These are phyloP conservation scores for Crithidia expoeki DNA, from an alignment of 208 protist species.

Conservation along the genomic window DNA sequence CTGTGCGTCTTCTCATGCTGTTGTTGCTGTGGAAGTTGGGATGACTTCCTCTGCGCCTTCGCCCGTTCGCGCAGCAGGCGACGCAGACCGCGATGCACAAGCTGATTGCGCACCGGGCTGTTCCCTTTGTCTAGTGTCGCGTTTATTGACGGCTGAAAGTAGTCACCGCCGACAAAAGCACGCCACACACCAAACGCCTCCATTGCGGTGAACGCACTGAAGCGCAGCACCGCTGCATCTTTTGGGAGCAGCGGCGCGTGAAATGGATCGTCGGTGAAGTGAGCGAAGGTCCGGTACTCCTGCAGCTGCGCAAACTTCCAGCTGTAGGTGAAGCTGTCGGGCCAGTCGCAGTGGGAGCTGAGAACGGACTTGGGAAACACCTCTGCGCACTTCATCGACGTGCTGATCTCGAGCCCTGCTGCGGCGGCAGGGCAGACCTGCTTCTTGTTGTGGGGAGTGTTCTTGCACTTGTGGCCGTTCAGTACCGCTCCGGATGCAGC, in stretches of 20 bases:
- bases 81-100: conserved; percentile 54
- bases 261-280: conserved; percentile 76
- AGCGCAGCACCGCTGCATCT: conserved; percentile 60
- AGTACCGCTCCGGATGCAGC: conserved; percentile 8
- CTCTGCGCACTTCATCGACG: conserved; percentile 44
- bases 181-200: conserved; percentile 81
- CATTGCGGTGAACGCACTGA: conserved; percentile 41
- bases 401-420: conserved; percentile 25
- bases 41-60: conserved; percentile 10
- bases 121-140: conserved; percentile 67
- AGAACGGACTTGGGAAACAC: conserved; percentile 53
- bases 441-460: conserved; percentile 5
- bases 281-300: conserved; percentile 42
- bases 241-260: conserved; percentile 81
- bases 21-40: not conserved
- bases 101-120: conserved; percentile 71
- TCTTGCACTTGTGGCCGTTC: not conserved
- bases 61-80: conserved; percentile 44
- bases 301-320: conserved; percentile 61
- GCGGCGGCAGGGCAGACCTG: conserved; percentile 18
- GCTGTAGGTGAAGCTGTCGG: conserved; percentile 64
- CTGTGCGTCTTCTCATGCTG: not conserved
- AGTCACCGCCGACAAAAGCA: conserved; percentile 81
- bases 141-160: conserved; percentile 72
- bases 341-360: conserved; percentile 71